Percentiles rank a stretch among this genome's conserved stretches.
Evolutionary conservation across 768 basidiomycete species (phyloP).

Genomic region (Lactifluus echinatus): DNA sequence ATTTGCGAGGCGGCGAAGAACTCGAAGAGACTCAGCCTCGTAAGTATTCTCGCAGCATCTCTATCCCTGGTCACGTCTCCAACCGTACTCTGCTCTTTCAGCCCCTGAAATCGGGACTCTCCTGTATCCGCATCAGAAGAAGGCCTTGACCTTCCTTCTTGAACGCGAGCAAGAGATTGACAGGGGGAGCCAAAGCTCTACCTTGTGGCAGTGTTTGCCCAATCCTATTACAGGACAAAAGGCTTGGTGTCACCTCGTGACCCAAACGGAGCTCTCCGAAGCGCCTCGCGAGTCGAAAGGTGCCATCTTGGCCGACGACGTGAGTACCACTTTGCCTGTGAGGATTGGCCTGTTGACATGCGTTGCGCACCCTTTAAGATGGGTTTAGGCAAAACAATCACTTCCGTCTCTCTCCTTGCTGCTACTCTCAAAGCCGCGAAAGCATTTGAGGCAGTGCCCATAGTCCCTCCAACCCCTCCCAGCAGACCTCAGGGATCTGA

Average conservation of each 20-base stretch:
- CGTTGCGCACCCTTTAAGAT: conserved; percentile 45
- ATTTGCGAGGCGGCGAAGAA: conserved; percentile 79
- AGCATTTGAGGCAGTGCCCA: conserved; percentile 48
- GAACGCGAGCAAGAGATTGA: conserved; percentile 71
- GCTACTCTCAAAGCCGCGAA: conserved; percentile 66
- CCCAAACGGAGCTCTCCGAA: conserved; percentile 61
- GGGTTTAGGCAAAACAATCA: conserved; percentile 97
- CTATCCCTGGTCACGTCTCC: conserved; percentile 14
- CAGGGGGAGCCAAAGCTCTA: conserved; percentile 55
- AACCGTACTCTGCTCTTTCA: conserved; percentile 27
- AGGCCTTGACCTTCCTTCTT: conserved; percentile 90
- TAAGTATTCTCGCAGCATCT: conserved; percentile 34
- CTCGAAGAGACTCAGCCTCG: conserved; percentile 78
- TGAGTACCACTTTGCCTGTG: conserved; percentile 34
- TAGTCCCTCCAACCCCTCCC: conserved; percentile 37
- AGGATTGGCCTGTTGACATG: not conserved
- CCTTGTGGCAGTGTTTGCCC: conserved; percentile 57
- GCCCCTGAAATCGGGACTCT: conserved; percentile 69
- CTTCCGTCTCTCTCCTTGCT: conserved; percentile 88
- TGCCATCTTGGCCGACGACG: conserved; percentile 94
- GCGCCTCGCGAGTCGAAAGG: conserved; percentile 73
- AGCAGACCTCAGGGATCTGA: conserved; percentile 21
- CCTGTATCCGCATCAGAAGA: conserved; percentile 97
- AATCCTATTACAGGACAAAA: conserved; percentile 40
- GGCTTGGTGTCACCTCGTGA: conserved; percentile 81